These are phyloP conservation scores for Podaxis sp. DNA, from an alignment of 768 basidiomycete species.

Conservation along the genomic window DNA sequence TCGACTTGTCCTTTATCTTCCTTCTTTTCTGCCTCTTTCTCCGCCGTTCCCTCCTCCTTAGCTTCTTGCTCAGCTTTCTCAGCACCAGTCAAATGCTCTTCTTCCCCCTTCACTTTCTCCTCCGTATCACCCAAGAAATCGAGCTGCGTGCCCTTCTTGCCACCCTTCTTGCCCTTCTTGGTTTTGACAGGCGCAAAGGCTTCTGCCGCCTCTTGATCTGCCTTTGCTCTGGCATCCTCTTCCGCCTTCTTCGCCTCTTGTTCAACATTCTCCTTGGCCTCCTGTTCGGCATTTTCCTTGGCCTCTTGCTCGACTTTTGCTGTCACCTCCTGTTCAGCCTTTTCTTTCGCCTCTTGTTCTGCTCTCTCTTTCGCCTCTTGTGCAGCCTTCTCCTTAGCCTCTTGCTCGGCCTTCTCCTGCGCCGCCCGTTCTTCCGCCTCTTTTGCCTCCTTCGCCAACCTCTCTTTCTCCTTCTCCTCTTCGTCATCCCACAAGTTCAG, in stretches of 20 bases:
- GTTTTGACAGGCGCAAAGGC: neutral
- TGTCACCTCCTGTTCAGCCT: slow-evolving; percentile 15
- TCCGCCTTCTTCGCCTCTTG: slow-evolving; percentile 2
- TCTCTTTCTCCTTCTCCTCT: slow-evolving; percentile 12
- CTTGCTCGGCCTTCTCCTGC: slow-evolving; percentile 8
- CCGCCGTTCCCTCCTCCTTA: slow-evolving; percentile 6
- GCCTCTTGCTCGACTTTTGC: neutral
- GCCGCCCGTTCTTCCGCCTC: slow-evolving; percentile 16
- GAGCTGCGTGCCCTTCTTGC: slow-evolving; percentile 7
- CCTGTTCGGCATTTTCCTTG: slow-evolving; percentile 1
- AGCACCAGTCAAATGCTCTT: slow-evolving; percentile 8
- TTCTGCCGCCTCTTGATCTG: neutral
- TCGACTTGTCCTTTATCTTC: slow-evolving; percentile 20
- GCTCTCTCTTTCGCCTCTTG: slow-evolving; percentile 9
- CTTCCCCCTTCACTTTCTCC: slow-evolving; percentile 13
- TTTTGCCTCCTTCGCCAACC: slow-evolving; percentile 16
- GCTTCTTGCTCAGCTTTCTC: slow-evolving; percentile 12
- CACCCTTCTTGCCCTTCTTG: slow-evolving; percentile 14
- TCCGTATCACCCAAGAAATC: slow-evolving; percentile 7
- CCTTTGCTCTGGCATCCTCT: slow-evolving; percentile 11
- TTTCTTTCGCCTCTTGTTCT: neutral
- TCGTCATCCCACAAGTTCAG: slow-evolving; percentile 10
- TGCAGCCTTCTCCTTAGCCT: slow-evolving; percentile 12
- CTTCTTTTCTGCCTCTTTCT: slow-evolving; percentile 16
- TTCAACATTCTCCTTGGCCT: slow-evolving; percentile 1